Evolutionary conservation across 2,329 filamentous ascomycete genomes (phyloP).

Genomic region (Dactylellina drechsleri): DNA sequence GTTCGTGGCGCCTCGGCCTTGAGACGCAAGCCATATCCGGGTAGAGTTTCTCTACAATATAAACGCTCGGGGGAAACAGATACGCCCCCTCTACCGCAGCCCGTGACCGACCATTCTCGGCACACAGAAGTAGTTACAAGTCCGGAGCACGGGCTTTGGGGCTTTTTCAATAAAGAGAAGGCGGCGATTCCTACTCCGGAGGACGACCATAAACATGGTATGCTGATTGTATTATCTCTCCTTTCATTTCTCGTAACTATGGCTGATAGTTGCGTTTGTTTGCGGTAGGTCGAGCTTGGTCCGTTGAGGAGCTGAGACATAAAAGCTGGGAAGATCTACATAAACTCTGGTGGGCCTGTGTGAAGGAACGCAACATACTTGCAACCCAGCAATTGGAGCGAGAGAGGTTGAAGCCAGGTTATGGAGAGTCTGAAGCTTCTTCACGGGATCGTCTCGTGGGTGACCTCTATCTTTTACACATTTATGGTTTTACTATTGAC

Average conservation of each 20-base stretch:
- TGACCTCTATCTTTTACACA: background rate
- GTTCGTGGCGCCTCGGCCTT: slow-evolving; percentile 45
- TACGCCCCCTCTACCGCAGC: slow-evolving; percentile 71
- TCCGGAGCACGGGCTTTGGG: slow-evolving; percentile 86
- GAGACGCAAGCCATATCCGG: slow-evolving; percentile 38
- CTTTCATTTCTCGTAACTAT: too few species aligned
- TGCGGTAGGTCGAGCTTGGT: slow-evolving; percentile 77
- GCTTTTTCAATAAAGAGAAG: slow-evolving; percentile 81
- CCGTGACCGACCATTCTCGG: slow-evolving; percentile 70
- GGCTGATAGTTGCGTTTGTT: background rate
- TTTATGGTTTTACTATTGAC: background rate
- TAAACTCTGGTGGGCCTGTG: slow-evolving; percentile 91
- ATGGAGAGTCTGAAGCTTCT: slow-evolving; percentile 75
- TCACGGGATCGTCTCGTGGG: slow-evolving; percentile 67
- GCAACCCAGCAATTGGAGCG: slow-evolving; percentile 80
- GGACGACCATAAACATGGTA: slow-evolving; percentile 76
- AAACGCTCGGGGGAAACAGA: slow-evolving; percentile 63
- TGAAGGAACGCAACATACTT: slow-evolving; percentile 88
- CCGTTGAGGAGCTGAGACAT: slow-evolving; percentile 80
- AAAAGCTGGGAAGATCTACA: slow-evolving; percentile 97
- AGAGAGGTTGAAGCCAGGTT: slow-evolving; percentile 73
- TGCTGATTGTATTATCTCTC: too few species aligned
- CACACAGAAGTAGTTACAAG: slow-evolving; percentile 70
- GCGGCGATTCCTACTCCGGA: slow-evolving; percentile 76
- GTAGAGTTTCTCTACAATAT: slow-evolving; percentile 41